Conservation (phyloP, 495 filamentous ascomycete genomes). For the Hyphodiscus hymeniophilus region DNA sequence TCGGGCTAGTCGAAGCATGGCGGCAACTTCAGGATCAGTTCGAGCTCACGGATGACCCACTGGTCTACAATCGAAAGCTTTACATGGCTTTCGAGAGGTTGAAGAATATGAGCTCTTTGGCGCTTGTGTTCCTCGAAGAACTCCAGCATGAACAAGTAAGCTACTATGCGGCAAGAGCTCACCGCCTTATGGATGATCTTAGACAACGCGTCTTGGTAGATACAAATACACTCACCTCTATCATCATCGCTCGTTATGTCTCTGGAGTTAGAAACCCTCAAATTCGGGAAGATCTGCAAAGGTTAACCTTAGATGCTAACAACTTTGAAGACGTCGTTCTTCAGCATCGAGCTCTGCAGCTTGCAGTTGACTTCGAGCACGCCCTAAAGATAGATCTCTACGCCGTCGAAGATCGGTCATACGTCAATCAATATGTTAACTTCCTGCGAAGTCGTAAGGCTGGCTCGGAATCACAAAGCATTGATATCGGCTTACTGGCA, state of each 20-base stretch:
- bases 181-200: conserved; percentile 29
- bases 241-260: conserved; percentile 33
- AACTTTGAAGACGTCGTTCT: conserved; percentile 19
- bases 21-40: conserved; percentile 27
- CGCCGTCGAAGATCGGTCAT: conserved; percentile 18
- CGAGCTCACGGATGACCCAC: conserved; percentile 28
- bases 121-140: conserved; percentile 38
- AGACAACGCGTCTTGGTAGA: conserved; percentile 11
- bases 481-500: conserved; percentile 5
- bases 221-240: conserved; percentile 12
- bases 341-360: conserved; percentile 36
- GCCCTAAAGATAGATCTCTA: conserved; percentile 36
- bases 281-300: conserved; percentile 29
- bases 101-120: conserved; percentile 36
- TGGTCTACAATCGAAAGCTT: conserved; percentile 39
- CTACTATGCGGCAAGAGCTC: conserved; percentile 34
- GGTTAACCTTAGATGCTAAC: conserved; percentile 21
- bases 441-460: conserved; percentile 22
- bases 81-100: conserved; percentile 32
- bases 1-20: conserved; percentile 32
- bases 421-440: conserved; percentile 33
- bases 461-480: background rate
- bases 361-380: conserved; percentile 38
- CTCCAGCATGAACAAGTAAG: conserved; percentile 34
- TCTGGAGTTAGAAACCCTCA: conserved; percentile 31